A percentile compares a stretch with the other conserved stretches of the same genome.
Evolutionary conservation across 2,329 filamentous ascomycete genomes (phyloP).

Genomic region (Sclerotinia subarctica): DNA sequence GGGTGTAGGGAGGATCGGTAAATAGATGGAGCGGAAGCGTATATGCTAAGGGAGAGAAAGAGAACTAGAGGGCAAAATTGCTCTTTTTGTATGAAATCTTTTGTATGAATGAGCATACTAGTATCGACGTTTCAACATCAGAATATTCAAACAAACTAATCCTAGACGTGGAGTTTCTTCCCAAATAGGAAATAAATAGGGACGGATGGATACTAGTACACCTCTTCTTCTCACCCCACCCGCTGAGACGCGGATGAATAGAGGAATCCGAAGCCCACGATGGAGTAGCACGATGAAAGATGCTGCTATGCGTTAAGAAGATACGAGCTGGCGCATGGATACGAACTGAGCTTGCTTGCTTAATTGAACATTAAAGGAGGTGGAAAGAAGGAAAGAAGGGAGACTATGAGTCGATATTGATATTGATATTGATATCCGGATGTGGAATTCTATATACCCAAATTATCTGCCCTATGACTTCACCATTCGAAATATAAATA

Average conservation of each 20-base stretch:
- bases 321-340: too few relatives aligned
- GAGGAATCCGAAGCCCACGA: neutral
- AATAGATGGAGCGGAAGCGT: neutral
- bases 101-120: neutral
- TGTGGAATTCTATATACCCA: too few relatives aligned
- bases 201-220: neutral
- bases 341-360: neutral
- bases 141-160: neutral
- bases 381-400: neutral
- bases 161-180: neutral
- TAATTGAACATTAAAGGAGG: too few relatives aligned
- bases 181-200: neutral
- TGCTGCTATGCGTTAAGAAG: too few relatives aligned
- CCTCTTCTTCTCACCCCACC: too few relatives aligned
- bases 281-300: too few relatives aligned
- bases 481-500: too few relatives aligned
- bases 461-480: too few relatives aligned
- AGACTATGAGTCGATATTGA: neutral
- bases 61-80: neutral
- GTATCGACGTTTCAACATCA: neutral
- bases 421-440: neutral
- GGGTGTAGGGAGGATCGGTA: slow-evolving; percentile 74
- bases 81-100: neutral
- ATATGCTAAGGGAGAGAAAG: too few relatives aligned
- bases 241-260: neutral